Evolutionary conservation across 495 filamentous ascomycete species (phyloP), one percentile per base, ranked within the genome.

Genomic region (Xylaria cubensis): DNA sequence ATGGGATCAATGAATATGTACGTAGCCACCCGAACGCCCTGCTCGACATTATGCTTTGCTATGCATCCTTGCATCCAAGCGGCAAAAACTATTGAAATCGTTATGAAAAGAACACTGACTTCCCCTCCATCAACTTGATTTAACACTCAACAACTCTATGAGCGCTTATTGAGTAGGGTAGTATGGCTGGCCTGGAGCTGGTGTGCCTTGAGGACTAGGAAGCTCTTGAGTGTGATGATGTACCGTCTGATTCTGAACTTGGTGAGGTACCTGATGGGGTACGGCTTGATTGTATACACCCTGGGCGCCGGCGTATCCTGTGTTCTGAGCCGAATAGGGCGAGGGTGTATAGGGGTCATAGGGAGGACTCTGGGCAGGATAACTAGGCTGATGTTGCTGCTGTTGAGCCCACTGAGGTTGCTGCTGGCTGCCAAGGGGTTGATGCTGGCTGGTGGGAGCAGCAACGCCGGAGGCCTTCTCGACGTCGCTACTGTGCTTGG

Each of bases 391-490:
- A 9, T 75, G 58, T 39, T 75, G 77, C 34, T 73, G 66, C 61
- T 80, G 78, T 55, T 76, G 76, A 24, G 46, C 65, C 73, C 75
- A 76, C 67, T 79, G 69, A 34, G 46, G 46, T 17, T 71, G 69
- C 48, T 63, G 42, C 46, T 74, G 74, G 46, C 42, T 44, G 21
- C 64, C 34, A 24, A 71, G 36, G 24, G 46, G 8, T 7, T 55
- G 46, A 36, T 62, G 32, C 34, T 70, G 58, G 48, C 3, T 17
- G 24, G 21, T 24, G 34, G 42, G 48, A 26, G 29, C 61, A 15
- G 70, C 64, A 17, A 72, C 61, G 42, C 78, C 80, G 7, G 77
- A 72, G 42, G 77, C 78, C 77, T 83, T 81, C 78, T 86, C 82
- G 13, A 72, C 69, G 39, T 77, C 73, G 59, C 77, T 73, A 50